phyloP scores from a whole-genome alignment of 202 grass and related monocot species.

The Elaeis oleifera region DNA sequence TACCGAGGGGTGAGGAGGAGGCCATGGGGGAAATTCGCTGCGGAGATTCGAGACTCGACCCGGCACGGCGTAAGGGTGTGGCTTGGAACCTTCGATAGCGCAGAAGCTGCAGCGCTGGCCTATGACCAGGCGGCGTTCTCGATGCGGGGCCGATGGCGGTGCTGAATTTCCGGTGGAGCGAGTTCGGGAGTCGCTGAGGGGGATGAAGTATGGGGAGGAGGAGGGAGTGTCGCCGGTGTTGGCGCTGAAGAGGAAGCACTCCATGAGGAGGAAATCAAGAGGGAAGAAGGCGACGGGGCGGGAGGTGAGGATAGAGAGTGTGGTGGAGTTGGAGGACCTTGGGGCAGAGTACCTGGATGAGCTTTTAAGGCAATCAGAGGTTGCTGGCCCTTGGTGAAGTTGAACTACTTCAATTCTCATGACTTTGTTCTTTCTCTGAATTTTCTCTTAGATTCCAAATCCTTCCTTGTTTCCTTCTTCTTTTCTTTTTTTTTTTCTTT shows the following conservation, averaged over 20 bases:
- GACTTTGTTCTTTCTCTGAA: background rate
- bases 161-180: slow-evolving; percentile 21
- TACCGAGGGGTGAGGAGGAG: slow-evolving; percentile 37
- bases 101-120: slow-evolving; percentile 12
- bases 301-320: background rate
- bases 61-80: slow-evolving; percentile 17
- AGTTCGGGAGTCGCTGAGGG: slow-evolving; percentile 10
- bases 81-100: slow-evolving; percentile 21
- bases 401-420: too few relatives aligned
- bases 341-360: slow-evolving; percentile 13
- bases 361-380: background rate
- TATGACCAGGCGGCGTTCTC: slow-evolving; percentile 19
- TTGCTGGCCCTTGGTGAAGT: too few relatives aligned
- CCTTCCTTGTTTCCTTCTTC: background rate
- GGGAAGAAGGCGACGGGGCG: background rate
- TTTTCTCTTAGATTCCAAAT: too few relatives aligned
- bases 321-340: slow-evolving; percentile 14
- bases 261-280: slow-evolving; percentile 4
- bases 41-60: slow-evolving; percentile 6
- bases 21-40: slow-evolving; percentile 14
- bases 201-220: background rate
- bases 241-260: slow-evolving; percentile 21
- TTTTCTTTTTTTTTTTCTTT: background rate
- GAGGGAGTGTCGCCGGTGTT: slow-evolving; percentile 16
- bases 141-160: background rate